Percentiles rank a stretch among this genome's conserved stretches.
These are phyloP conservation scores for Ogataea methylovora DNA, from an alignment of 805 yeast species.

Conservation along the genomic window DNA sequence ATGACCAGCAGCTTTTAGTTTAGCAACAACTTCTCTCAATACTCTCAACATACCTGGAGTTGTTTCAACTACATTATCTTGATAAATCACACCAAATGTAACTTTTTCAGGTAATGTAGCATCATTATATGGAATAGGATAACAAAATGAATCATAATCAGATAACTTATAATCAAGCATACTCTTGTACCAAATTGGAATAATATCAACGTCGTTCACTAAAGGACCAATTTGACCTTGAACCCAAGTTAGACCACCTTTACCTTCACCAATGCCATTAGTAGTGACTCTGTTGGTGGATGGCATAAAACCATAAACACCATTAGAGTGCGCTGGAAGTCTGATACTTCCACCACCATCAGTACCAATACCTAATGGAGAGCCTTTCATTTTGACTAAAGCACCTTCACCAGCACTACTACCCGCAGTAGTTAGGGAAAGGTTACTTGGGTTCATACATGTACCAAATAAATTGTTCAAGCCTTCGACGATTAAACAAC, in stretches of 20 bases:
- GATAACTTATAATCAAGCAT: no score
- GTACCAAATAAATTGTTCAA: slow-evolving; percentile 32
- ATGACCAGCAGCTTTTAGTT: no score
- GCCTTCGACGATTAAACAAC: slow-evolving; percentile 5
- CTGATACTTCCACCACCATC: slow-evolving; percentile 92
- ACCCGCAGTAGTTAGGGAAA: slow-evolving; percentile 39
- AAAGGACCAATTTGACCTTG: slow-evolving; percentile 3
- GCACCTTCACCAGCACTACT: slow-evolving; percentile 83
- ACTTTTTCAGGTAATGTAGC: no score
- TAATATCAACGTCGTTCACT: slow-evolving; percentile 3
- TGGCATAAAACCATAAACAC: slow-evolving; percentile 75
- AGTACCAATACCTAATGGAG: slow-evolving; percentile 61
- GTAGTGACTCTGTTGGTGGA: slow-evolving; percentile 23
- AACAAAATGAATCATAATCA: no score
- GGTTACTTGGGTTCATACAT: slow-evolving; percentile 32
- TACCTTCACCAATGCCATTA: neutral
- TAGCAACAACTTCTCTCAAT: no score
- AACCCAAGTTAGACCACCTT: slow-evolving; percentile 5
- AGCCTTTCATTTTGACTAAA: slow-evolving; percentile 31
- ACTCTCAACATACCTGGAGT: no score
- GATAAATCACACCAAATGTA: no score
- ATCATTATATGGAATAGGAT: no score
- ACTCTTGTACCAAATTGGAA: slow-evolving; percentile 1
- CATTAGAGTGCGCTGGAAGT: slow-evolving; percentile 76
- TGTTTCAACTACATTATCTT: no score